Percentiles rank a stretch among this genome's conserved stretches.
phyloP scores from a whole-genome alignment of 257 asterid genomes.

The Rauvolfia tetraphylla region DNA sequence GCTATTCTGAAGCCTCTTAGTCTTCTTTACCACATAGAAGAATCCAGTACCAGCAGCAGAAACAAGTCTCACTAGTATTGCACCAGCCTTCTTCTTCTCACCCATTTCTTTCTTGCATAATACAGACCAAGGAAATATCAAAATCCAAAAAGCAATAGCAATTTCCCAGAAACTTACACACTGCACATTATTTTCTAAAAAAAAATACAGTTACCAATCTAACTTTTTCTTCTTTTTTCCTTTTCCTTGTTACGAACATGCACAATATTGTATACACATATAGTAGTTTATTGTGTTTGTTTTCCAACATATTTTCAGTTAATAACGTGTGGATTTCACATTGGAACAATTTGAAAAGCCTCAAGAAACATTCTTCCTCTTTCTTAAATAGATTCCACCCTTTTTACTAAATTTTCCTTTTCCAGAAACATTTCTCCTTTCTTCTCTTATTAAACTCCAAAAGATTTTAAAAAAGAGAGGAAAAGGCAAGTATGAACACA shows the following conservation, averaged over 20 bases:
- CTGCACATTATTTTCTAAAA: too few relatives aligned
- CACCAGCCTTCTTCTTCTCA: slow-evolving; percentile 27
- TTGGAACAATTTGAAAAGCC: neutral
- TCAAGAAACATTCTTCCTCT: neutral
- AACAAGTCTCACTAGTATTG: slow-evolving; percentile 58
- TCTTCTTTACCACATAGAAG: slow-evolving; percentile 66
- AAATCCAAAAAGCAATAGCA: neutral
- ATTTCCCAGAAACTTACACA: neutral
- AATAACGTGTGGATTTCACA: neutral
- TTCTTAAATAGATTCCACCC: neutral
- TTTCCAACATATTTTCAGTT: neutral
- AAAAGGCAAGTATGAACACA: neutral
- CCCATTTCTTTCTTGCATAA: slow-evolving; percentile 11
- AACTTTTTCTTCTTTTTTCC: too few relatives aligned
- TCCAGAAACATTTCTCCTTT: neutral
- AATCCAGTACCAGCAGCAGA: slow-evolving; percentile 77
- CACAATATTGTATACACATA: neutral
- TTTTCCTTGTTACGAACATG: neutral
- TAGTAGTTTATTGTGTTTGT: neutral
- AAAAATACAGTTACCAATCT: too few relatives aligned
- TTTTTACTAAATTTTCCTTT: neutral
- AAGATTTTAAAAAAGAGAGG: neutral
- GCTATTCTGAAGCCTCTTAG: slow-evolving; percentile 44
- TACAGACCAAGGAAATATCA: neutral
- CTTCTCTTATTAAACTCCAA: neutral